phyloP scores from a whole-genome alignment of 2,329 filamentous ascomycete genomes.

The Penicillium sp. region DNA sequence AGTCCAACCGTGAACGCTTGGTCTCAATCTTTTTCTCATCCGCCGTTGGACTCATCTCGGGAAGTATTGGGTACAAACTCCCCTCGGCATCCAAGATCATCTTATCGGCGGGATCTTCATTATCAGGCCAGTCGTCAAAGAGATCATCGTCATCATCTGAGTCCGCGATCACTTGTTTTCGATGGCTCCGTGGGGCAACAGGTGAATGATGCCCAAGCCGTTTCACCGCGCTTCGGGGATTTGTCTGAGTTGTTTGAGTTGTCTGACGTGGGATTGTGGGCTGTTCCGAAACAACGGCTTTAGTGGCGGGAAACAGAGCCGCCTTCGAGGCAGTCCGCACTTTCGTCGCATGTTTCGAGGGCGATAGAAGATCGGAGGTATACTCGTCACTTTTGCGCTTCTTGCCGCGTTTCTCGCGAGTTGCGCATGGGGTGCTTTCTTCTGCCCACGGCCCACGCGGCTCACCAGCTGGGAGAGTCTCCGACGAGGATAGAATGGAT shows the following conservation, averaged over 20 bases:
- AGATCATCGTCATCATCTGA: slow-evolving; percentile 28
- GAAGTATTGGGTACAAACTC: slow-evolving; percentile 27
- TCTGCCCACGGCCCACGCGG: slow-evolving; percentile 39
- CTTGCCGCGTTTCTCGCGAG: slow-evolving; percentile 34
- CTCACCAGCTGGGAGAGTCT: slow-evolving; percentile 34
- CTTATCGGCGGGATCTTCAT: slow-evolving; percentile 15
- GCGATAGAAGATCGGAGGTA: slow-evolving; percentile 30
- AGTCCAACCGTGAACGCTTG: background rate
- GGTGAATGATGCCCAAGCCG: slow-evolving; percentile 2
- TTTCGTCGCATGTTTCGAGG: slow-evolving; percentile 23
- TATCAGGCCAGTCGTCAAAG: slow-evolving; percentile 21
- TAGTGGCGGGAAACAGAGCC: slow-evolving; percentile 1
- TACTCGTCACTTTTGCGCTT: slow-evolving; percentile 46
- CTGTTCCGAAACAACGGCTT: background rate
- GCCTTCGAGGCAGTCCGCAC: slow-evolving; percentile 18
- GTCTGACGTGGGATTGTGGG: slow-evolving; percentile 3
- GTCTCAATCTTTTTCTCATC: slow-evolving; percentile 2
- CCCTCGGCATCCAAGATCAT: slow-evolving; percentile 19
- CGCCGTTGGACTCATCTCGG: slow-evolving; percentile 14
- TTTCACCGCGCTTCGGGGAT: slow-evolving; percentile 8
- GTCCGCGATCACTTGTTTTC: slow-evolving; percentile 25
- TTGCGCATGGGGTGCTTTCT: slow-evolving; percentile 33
- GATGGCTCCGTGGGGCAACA: slow-evolving; percentile 4
- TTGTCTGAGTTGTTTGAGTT: slow-evolving; percentile 5
- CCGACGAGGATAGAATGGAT: slow-evolving; percentile 34